Evolutionary conservation across 257 asterid species (phyloP).

Genomic region (Orobanche coerulescens): DNA sequence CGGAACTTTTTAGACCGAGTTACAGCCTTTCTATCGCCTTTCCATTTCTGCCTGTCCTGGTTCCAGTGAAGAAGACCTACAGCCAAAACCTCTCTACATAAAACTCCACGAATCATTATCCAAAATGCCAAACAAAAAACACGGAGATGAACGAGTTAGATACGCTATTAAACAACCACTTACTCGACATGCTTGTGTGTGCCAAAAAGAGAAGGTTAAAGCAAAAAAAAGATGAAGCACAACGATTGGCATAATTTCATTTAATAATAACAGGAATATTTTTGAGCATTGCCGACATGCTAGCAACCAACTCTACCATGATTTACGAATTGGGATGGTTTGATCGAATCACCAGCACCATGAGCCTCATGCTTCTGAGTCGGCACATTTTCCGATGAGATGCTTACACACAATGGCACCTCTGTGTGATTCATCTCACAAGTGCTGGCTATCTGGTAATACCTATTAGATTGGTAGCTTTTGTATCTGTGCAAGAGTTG

Average conservation of each 20-base stretch:
- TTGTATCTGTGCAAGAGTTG: slow-evolving; percentile 22
- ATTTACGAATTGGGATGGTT: slow-evolving; percentile 46
- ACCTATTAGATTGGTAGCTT: slow-evolving; percentile 35
- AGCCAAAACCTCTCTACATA: slow-evolving; percentile 20
- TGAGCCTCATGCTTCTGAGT: slow-evolving; percentile 34
- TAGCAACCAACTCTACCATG: slow-evolving; percentile 45
- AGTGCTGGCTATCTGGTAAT: slow-evolving; percentile 42
- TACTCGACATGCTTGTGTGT: slow-evolving; percentile 9
- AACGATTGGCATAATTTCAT: slow-evolving; percentile 23
- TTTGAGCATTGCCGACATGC: slow-evolving; percentile 1
- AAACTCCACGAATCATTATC: slow-evolving; percentile 5
- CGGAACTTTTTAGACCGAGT: slow-evolving; percentile 26
- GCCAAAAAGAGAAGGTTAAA: not conserved
- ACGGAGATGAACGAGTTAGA: no score
- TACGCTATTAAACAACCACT: slow-evolving; percentile 1
- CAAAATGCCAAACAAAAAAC: not conserved
- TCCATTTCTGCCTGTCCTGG: slow-evolving; percentile 65
- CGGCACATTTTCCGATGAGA: slow-evolving; percentile 32
- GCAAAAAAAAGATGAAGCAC: slow-evolving; percentile 29
- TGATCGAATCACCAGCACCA: slow-evolving; percentile 36
- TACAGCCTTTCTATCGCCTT: slow-evolving; percentile 33
- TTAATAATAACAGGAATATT: slow-evolving; percentile 26
- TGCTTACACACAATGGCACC: slow-evolving; percentile 36
- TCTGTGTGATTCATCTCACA: slow-evolving; percentile 41
- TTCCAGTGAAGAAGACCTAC: slow-evolving; percentile 70